phyloP scores from a whole-genome alignment of 352 stramenopile genomes.

The Discostella stelligera region DNA sequence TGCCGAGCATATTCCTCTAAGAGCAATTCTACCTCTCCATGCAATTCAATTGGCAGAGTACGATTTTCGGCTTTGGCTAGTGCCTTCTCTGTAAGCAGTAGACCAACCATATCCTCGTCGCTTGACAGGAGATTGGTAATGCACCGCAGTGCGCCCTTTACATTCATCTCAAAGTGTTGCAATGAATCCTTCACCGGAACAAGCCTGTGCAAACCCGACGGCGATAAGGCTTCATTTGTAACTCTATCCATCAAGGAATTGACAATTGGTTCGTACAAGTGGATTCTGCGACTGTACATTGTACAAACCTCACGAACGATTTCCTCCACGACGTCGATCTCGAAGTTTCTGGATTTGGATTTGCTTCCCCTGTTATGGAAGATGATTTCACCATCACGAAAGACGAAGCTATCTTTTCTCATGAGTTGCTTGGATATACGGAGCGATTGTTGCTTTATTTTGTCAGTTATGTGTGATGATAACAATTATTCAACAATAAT shows the following conservation, averaged over 20 bases:
- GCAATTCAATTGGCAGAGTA: conserved; percentile 57
- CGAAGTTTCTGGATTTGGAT: conserved; percentile 51
- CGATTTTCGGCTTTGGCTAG: conserved; percentile 39
- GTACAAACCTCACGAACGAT: conserved; percentile 76
- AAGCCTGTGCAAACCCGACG: conserved; percentile 69
- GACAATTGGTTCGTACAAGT: conserved; percentile 81
- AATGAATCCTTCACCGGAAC: conserved; percentile 79
- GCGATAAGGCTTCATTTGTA: conserved; percentile 62
- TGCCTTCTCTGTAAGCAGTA: conserved; percentile 76
- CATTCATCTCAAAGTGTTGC: conserved; percentile 62
- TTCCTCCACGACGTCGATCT: conserved; percentile 81
- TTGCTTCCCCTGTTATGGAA: conserved; percentile 24
- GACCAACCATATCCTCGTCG: conserved; percentile 76
- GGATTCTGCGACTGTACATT: conserved; percentile 67
- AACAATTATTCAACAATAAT: conserved; percentile 19
- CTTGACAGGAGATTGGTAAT: conserved; percentile 72
- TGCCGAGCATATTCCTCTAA: conserved; percentile 80
- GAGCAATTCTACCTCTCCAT: conserved; percentile 79
- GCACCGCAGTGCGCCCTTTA: conserved; percentile 56
- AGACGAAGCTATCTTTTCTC: conserved; percentile 21
- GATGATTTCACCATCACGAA: conserved; percentile 45
- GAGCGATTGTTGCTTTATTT: conserved; percentile 29
- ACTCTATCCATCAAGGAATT: conserved; percentile 67
- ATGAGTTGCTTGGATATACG: conserved; percentile 32
- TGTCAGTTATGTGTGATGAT: neutral